Conservation (phyloP, 306 rosid species). For the Citrullus colocynthis region DNA sequence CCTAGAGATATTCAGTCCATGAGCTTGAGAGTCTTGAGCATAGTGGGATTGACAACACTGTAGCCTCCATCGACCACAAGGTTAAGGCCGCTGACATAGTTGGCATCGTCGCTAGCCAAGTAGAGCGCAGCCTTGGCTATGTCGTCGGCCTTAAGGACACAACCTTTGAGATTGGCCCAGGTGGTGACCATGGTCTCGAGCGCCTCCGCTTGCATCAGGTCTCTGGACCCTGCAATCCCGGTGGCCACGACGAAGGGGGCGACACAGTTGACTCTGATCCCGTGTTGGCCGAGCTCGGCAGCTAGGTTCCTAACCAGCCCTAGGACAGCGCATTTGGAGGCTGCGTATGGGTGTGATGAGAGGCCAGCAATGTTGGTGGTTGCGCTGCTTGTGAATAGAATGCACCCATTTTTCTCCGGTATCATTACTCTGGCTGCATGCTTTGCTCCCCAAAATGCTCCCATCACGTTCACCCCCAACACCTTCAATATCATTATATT, state of each 20-base stretch:
- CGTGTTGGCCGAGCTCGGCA: conserved; percentile 15
- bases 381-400: conserved; percentile 17
- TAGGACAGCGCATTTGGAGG: conserved; percentile 12
- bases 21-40: background rate
- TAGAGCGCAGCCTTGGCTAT: conserved; percentile 13
- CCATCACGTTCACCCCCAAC: conserved; percentile 17
- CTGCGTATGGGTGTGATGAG: conserved; percentile 17
- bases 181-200: background rate
- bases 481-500: background rate
- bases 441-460: conserved; percentile 22
- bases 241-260: conserved; percentile 13
- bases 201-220: background rate
- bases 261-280: conserved; percentile 23
- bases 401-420: conserved; percentile 15
- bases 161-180: conserved; percentile 8
- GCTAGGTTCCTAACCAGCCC: conserved; percentile 16
- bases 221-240: background rate
- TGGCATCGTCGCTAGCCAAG: conserved; percentile 15
- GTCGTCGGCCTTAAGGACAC: background rate
- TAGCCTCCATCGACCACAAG: conserved; percentile 18
- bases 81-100: conserved; percentile 16
- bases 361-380: conserved; percentile 14
- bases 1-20: background rate
- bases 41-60: conserved; percentile 13
- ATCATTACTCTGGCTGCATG: conserved; percentile 28